Conservation (phyloP, 202 grass and related monocot genomes). For the Thinopyrum obtusiflorum region DNA sequence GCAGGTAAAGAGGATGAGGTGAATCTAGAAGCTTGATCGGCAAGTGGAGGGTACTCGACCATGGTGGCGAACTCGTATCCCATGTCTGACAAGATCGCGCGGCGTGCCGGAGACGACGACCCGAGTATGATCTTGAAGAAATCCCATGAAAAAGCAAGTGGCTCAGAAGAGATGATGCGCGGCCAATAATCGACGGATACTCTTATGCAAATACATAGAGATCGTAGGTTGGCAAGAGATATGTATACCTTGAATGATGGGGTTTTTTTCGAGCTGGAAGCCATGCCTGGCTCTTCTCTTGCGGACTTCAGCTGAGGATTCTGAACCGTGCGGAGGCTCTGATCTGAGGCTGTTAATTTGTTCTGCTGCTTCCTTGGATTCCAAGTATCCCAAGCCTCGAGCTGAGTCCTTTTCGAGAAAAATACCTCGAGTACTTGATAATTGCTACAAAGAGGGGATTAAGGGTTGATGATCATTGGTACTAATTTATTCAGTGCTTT, state of each 20-base stretch:
- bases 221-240: background rate
- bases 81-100: slow-evolving; percentile 58
- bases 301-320: background rate
- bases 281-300: slow-evolving; percentile 1
- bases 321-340: background rate
- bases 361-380: slow-evolving; percentile 3
- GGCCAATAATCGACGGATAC: background rate
- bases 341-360: background rate
- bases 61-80: slow-evolving; percentile 56
- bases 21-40: background rate
- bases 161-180: background rate
- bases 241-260: slow-evolving; percentile 23
- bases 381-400: slow-evolving; percentile 6
- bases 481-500: background rate
- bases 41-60: background rate
- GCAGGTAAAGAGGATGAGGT: too few relatives aligned
- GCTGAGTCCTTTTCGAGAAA: too few relatives aligned
- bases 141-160: background rate
- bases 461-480: background rate
- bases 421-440: too few relatives aligned
- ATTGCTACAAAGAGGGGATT: background rate
- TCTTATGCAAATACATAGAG: background rate
- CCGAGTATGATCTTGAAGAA: slow-evolving; percentile 56
- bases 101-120: slow-evolving; percentile 62
- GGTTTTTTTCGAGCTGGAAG: background rate